phyloP scores from a whole-genome alignment of 2,329 filamentous ascomycete genomes.

The Fusarium scirpi region DNA sequence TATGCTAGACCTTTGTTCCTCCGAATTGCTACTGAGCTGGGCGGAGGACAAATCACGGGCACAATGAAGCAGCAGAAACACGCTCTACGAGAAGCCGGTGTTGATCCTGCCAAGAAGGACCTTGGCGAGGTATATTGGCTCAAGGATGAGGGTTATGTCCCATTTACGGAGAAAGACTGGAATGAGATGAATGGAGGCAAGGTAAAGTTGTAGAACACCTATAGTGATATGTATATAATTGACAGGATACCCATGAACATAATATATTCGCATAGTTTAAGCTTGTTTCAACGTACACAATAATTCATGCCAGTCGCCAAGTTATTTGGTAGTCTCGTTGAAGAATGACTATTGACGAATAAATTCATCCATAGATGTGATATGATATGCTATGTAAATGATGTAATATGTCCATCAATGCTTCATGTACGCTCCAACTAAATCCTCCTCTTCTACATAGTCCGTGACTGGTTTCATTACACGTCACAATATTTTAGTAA shows the following conservation, averaged over 20 bases:
- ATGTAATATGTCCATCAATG: conserved; percentile 30
- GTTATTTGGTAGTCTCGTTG: background rate
- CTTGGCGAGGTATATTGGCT: conserved; percentile 73
- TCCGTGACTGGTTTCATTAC: conserved; percentile 43
- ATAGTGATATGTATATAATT: conserved; percentile 1
- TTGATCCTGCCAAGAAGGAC: conserved; percentile 69
- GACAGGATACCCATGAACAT: conserved; percentile 2
- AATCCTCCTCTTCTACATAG: conserved; percentile 36
- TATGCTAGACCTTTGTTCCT: conserved; percentile 86
- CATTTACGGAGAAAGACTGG: conserved; percentile 78
- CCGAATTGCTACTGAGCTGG: conserved; percentile 69
- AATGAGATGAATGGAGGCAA: conserved; percentile 71
- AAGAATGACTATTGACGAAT: conserved; percentile 3
- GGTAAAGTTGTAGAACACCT: conserved; percentile 71
- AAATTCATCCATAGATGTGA: conserved; percentile 13
- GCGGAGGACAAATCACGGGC: conserved; percentile 75
- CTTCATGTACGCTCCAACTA: conserved; percentile 33
- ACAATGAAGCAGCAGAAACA: conserved; percentile 93
- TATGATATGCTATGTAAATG: conserved; percentile 34
- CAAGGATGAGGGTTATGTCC: conserved; percentile 72
- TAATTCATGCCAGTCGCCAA: background rate
- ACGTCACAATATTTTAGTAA: conserved; percentile 38
- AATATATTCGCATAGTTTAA: background rate
- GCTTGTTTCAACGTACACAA: background rate
- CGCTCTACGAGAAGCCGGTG: conserved; percentile 76